Percentiles rank a stretch among this genome's conserved stretches.
Evolutionary conservation across 805 yeast genomes (phyloP).

Genomic region (Candida montana): DNA sequence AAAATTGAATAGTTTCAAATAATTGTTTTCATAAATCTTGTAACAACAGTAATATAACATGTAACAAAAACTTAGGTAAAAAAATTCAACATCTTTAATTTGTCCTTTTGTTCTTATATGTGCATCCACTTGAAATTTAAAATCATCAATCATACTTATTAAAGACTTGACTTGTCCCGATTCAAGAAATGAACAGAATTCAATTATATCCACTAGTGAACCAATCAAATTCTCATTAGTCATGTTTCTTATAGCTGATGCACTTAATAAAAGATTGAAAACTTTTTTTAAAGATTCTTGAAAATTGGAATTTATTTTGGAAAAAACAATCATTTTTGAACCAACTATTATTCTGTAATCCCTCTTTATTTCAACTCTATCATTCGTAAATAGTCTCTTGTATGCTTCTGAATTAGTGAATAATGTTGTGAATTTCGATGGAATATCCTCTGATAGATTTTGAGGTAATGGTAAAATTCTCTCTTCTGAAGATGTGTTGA

Average conservation of each 20-base stretch:
- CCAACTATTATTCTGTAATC: conserved; percentile 14
- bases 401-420: conserved; percentile 12
- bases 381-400: conserved; percentile 10
- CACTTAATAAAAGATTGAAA: conserved; percentile 9
- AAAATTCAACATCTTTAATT: conserved; percentile 18
- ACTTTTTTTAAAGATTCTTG: conserved; percentile 11
- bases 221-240: conserved; percentile 5
- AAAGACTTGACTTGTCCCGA: conserved; percentile 12
- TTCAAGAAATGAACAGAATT: conserved; percentile 12
- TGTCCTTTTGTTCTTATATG: conserved; percentile 15
- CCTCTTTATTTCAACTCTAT: conserved; percentile 1
- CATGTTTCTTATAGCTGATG: conserved; percentile 1
- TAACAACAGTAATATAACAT: conserved; percentile 15
- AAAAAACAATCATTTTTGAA: conserved; percentile 6
- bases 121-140: conserved; percentile 16
- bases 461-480: not conserved
- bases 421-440: not conserved
- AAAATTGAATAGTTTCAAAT: conserved; percentile 15
- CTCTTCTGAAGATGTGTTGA: conserved; percentile 5
- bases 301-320: conserved; percentile 10
- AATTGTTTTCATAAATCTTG: conserved; percentile 11
- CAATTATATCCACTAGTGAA: conserved; percentile 10
- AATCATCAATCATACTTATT: conserved; percentile 17
- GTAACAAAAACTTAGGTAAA: conserved; percentile 15
- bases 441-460: not conserved